Evolutionary conservation across 768 basidiomycete species (phyloP).

Genomic region (Suillus americanus): DNA sequence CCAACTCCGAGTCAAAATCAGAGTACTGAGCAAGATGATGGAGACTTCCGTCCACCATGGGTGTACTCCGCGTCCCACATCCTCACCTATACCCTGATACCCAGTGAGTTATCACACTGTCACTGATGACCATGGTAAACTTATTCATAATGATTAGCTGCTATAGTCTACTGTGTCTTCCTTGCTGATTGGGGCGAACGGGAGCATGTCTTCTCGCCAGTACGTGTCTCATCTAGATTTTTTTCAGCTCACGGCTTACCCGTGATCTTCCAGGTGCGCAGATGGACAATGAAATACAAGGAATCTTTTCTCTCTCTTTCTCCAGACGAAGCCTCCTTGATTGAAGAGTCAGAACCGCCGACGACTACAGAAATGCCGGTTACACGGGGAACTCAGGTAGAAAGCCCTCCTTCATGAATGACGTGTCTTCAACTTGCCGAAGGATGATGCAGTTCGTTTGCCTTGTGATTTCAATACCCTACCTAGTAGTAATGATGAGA

Average conservation of each 20-base stretch:
- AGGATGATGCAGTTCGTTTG: too few species aligned
- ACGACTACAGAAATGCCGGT: neutral
- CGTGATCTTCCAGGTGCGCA: conserved; percentile 42
- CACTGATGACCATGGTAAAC: neutral
- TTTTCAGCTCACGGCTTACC: neutral
- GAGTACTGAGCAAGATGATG: conserved; percentile 16
- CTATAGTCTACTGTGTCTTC: conserved; percentile 58
- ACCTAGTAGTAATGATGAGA: neutral
- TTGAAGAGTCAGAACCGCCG: conserved; percentile 2
- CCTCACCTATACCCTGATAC: conserved; percentile 55
- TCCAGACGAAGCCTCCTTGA: conserved; percentile 46
- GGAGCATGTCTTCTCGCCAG: conserved; percentile 71
- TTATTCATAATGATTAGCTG: conserved; percentile 35
- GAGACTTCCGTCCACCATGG: conserved; percentile 62
- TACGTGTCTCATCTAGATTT: conserved; percentile 33
- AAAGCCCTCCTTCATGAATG: neutral
- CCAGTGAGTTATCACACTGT: conserved; percentile 38
- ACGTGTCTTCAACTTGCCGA: neutral
- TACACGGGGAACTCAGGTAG: neutral
- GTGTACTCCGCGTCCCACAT: conserved; percentile 52
- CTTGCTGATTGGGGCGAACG: conserved; percentile 67
- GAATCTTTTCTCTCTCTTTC: conserved; percentile 58
- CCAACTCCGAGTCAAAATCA: neutral
- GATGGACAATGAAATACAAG: conserved; percentile 53
- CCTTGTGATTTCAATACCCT: neutral